These are phyloP conservation scores for Neoconidiobolus thromboides DNA, from an alignment of 371 early-diverging fungal species.

Conservation along the genomic window DNA sequence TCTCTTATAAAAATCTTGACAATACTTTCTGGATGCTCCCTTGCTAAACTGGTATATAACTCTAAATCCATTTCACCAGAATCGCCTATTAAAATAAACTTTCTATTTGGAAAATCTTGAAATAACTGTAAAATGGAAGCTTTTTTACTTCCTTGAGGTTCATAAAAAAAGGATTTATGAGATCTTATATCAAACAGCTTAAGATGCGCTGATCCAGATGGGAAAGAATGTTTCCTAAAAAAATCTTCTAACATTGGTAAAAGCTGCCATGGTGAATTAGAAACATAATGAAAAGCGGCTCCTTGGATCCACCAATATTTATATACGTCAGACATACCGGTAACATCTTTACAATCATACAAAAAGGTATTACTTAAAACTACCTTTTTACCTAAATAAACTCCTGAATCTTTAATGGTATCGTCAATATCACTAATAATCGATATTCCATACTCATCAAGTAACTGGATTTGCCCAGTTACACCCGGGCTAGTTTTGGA, in stretches of 20 bases:
- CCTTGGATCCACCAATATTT: constrained; percentile 30
- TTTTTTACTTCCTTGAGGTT: constrained; percentile 20
- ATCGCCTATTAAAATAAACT: constrained; percentile 78
- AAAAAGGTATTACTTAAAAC: constrained; percentile 53
- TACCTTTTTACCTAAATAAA: constrained; percentile 39
- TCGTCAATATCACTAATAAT: constrained; percentile 81
- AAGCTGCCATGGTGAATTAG: constrained; percentile 77
- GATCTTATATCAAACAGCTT: constrained; percentile 25
- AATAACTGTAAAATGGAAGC: constrained; percentile 19
- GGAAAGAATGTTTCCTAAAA: constrained; percentile 43
- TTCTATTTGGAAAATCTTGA: constrained; percentile 57
- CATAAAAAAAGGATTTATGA: constrained; percentile 15
- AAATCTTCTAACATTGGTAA: constrained; percentile 53
- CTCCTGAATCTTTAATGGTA: constrained; percentile 65
- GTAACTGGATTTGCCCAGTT: constrained; percentile 23
- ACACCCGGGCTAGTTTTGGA: constrained; percentile 8
- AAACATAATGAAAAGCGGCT: constrained; percentile 74
- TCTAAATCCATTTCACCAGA: constrained; percentile 80
- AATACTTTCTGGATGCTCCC: constrained; percentile 36
- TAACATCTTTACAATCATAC: constrained; percentile 24
- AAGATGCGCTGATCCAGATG: constrained; percentile 57
- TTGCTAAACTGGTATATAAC: constrained; percentile 43
- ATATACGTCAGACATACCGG: constrained; percentile 21
- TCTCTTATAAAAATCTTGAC: constrained; percentile 72
- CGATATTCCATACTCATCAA: constrained; percentile 41